phyloP scores from a whole-genome alignment of 768 basidiomycete genomes.

The Hericium coralloides region DNA sequence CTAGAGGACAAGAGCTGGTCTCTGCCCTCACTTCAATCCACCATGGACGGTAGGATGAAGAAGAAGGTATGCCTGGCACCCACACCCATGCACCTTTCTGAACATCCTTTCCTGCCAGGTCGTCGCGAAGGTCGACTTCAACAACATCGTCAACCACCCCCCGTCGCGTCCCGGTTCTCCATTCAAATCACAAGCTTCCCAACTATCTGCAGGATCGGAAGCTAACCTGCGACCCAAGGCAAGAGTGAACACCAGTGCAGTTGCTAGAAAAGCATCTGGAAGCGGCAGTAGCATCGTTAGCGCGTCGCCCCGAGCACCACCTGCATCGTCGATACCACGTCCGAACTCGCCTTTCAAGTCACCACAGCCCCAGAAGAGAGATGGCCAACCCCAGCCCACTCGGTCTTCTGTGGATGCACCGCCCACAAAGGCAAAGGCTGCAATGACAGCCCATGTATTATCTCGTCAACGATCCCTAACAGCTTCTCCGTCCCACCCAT shows the following conservation, averaged over 20 bases:
- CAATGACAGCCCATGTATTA: conserved; percentile 10
- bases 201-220: conserved; percentile 13
- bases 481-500: conserved; percentile 10
- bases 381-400: conserved; percentile 1
- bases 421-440: conserved; percentile 14
- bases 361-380: conserved; percentile 1
- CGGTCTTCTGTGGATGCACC: conserved; percentile 16
- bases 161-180: conserved; percentile 43
- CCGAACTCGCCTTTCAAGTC: conserved; percentile 12
- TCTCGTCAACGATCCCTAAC: conserved; percentile 24
- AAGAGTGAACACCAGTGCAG: conserved; percentile 51
- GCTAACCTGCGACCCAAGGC: conserved; percentile 38
- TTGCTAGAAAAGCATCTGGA: conserved; percentile 15
- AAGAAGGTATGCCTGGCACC: conserved; percentile 8
- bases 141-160: conserved; percentile 21
- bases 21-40: background rate
- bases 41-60: conserved; percentile 8
- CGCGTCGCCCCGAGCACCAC: conserved; percentile 16
- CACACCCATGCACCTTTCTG: background rate
- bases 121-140: conserved; percentile 41
- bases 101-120: conserved; percentile 29
- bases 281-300: conserved; percentile 15
- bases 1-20: no score
- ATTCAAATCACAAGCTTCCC: conserved; percentile 20
- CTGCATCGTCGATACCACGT: conserved; percentile 2